phyloP scores from a whole-genome alignment of 208 protist genomes.

The Vickermania ingenoplastis region DNA sequence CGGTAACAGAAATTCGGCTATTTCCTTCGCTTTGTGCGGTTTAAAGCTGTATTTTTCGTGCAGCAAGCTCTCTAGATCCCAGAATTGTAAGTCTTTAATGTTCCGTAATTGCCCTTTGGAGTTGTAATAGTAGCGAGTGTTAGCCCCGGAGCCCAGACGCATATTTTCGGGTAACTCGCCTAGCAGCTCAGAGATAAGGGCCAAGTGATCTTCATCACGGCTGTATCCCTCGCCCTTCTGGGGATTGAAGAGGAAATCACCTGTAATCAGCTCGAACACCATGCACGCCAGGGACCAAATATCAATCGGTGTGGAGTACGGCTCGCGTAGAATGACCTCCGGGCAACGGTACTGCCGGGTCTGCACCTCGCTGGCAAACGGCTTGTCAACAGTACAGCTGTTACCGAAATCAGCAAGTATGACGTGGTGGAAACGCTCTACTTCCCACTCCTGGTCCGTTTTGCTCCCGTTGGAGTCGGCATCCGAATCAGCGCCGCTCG shows the following conservation, averaged over 20 bases:
- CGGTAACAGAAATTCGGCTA: conserved; percentile 91
- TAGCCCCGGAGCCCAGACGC: conserved; percentile 67
- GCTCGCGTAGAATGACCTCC: conserved; percentile 88
- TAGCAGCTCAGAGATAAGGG: conserved; percentile 91
- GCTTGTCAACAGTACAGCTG: conserved; percentile 95
- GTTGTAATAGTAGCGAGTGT: conserved; percentile 79
- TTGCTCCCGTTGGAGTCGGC: conserved; percentile 45
- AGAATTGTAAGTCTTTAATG: conserved; percentile 76
- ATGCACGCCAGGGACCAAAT: conserved; percentile 91
- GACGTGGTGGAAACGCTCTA: conserved; percentile 83
- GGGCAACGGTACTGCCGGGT: conserved; percentile 90
- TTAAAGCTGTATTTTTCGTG: conserved; percentile 90
- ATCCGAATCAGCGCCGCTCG: conserved; percentile 1
- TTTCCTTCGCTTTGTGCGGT: conserved; percentile 76
- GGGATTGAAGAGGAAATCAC: conserved; percentile 91
- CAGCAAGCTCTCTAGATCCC: conserved; percentile 83
- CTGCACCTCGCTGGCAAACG: conserved; percentile 94
- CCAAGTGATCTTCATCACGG: conserved; percentile 90
- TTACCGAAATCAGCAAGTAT: conserved; percentile 98
- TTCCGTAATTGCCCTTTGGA: conserved; percentile 62
- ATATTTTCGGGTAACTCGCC: conserved; percentile 85
- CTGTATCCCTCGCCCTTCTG: conserved; percentile 85
- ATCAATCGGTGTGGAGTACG: conserved; percentile 80
- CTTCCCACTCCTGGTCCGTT: conserved; percentile 76
- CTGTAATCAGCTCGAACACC: conserved; percentile 92